These are phyloP conservation scores for Beauveria scarabaeidicola DNA, from an alignment of 2,329 filamentous ascomycete genomes.

Conservation along the genomic window DNA sequence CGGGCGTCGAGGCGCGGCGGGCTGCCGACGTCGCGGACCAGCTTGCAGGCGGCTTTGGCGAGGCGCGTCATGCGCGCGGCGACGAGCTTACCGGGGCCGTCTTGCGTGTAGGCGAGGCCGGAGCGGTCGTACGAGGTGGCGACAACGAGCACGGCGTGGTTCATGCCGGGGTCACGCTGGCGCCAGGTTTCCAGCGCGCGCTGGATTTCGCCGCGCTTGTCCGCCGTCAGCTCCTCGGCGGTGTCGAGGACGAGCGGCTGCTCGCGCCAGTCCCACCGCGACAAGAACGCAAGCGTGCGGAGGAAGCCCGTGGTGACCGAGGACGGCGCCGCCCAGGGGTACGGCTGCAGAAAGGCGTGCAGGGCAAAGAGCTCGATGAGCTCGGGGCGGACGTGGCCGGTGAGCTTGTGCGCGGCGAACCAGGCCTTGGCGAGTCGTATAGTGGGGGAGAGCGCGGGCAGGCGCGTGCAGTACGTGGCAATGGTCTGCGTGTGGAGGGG, in stretches of 20 bases:
- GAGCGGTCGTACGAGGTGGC: slow-evolving; percentile 71
- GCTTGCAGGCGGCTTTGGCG: slow-evolving; percentile 63
- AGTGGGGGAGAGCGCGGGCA: slow-evolving; percentile 69
- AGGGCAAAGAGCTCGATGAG: slow-evolving; percentile 76
- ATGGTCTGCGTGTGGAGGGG: slow-evolving; percentile 78
- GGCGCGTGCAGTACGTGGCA: slow-evolving; percentile 69
- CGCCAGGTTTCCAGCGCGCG: slow-evolving; percentile 77
- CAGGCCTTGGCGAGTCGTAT: slow-evolving; percentile 83
- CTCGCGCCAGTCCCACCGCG: slow-evolving; percentile 85
- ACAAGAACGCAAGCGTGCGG: slow-evolving; percentile 68
- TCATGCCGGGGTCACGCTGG: slow-evolving; percentile 81
- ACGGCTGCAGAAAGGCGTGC: slow-evolving; percentile 69
- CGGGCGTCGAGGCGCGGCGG: slow-evolving; percentile 36
- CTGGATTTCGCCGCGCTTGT: slow-evolving; percentile 53
- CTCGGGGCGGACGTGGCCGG: slow-evolving; percentile 67
- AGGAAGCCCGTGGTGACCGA: slow-evolving; percentile 74
- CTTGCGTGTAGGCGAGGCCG: slow-evolving; percentile 71
- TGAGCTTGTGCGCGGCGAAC: slow-evolving; percentile 77
- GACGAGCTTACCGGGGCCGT: slow-evolving; percentile 67
- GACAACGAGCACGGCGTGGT: slow-evolving; percentile 70
- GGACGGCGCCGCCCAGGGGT: slow-evolving; percentile 71
- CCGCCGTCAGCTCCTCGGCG: slow-evolving; percentile 51
- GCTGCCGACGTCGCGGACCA: slow-evolving; percentile 40
- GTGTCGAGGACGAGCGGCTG: slow-evolving; percentile 73
- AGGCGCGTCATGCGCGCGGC: slow-evolving; percentile 76